Conservation (phyloP, 2,329 filamentous ascomycete species). For the Paraphoma sp. region DNA sequence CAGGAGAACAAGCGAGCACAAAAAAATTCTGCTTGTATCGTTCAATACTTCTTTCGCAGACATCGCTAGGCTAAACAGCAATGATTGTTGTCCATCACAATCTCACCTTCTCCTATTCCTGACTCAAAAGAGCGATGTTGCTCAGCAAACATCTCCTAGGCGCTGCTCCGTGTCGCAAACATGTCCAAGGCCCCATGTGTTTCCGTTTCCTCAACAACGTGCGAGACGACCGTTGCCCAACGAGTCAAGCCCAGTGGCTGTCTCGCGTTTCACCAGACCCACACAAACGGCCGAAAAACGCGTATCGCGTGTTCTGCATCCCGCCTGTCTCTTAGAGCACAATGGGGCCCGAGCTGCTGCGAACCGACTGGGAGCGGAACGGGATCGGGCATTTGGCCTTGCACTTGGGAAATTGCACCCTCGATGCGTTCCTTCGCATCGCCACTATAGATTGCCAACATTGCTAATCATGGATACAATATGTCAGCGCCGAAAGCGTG, state of each 20-base stretch:
- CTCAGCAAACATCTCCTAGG: no score
- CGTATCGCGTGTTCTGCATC: conserved; percentile 4
- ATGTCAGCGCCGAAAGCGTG: no score
- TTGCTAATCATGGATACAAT: background rate
- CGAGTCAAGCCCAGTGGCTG: background rate
- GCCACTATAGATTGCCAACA: conserved; percentile 8
- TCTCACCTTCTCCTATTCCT: background rate
- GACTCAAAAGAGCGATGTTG: background rate
- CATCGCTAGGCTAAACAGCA: background rate
- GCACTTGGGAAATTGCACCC: background rate
- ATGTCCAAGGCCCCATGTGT: background rate
- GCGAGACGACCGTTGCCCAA: background rate
- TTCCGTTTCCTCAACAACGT: background rate
- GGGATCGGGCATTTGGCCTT: conserved; percentile 14
- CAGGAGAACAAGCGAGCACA: background rate
- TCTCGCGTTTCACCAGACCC: background rate
- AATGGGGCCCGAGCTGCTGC: conserved; percentile 7
- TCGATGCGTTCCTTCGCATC: conserved; percentile 1
- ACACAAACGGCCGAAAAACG: background rate
- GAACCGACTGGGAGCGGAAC: background rate
- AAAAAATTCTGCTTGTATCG: background rate
- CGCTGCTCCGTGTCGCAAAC: no score
- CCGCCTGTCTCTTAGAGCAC: conserved; percentile 6
- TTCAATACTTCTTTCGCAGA: background rate
- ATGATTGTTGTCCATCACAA: background rate